Conservation (phyloP, 139 green algal genomes). For the Zygnema circumcarinatum region DNA sequence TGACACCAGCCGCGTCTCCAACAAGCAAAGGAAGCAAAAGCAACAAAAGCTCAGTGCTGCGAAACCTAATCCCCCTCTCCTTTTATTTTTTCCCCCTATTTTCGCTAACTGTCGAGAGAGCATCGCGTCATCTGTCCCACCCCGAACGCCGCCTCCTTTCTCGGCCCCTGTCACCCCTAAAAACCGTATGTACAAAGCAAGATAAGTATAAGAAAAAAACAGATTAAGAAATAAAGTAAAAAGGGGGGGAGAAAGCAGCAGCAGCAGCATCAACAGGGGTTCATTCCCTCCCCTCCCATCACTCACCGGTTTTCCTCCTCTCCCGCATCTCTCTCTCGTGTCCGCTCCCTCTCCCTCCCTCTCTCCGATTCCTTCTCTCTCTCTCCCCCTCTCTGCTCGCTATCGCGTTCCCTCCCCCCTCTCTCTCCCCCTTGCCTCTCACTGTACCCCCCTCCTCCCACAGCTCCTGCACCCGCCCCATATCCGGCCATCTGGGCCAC, state of each 20-base stretch:
- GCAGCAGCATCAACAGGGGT: background rate
- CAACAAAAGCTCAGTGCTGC: too few species aligned
- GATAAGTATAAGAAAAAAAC: background rate
- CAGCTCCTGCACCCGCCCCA: background rate
- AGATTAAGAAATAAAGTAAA: background rate
- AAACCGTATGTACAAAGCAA: background rate
- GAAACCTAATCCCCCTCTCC: too few species aligned
- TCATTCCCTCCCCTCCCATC: background rate
- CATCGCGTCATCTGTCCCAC: too few species aligned
- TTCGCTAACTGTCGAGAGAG: too few species aligned
- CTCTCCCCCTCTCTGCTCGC: conserved; percentile 19
- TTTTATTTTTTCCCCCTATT: too few species aligned
- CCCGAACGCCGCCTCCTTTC: too few species aligned
- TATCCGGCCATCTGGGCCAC: background rate
- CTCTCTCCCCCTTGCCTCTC: conserved; percentile 7
- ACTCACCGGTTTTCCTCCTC: conserved; percentile 5
- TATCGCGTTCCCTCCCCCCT: background rate
- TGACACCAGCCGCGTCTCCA: too few species aligned
- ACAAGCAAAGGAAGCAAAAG: too few species aligned
- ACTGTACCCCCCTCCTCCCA: background rate
- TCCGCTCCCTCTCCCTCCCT: conserved; percentile 21
- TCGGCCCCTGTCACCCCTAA: too few species aligned
- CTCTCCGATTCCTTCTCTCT: conserved; percentile 31
- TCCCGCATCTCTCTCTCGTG: conserved; percentile 12
- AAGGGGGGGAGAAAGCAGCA: background rate